Percentiles rank a stretch among this genome's conserved stretches.
Evolutionary conservation across 106 monocot genomes (phyloP).

Genomic region (Narthecium ossifragum): DNA sequence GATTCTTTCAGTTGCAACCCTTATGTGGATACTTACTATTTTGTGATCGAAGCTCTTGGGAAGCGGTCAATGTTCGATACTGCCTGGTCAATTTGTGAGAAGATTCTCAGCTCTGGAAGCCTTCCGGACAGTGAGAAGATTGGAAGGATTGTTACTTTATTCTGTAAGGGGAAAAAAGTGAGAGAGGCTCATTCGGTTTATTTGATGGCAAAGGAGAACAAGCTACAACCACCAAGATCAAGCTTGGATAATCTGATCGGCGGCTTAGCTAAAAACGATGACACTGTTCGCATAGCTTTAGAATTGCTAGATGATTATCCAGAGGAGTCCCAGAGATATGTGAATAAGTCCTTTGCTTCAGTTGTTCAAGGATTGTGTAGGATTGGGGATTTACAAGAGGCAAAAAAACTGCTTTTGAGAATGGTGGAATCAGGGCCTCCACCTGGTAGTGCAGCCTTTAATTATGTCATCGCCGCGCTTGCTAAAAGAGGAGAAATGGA

Average conservation of each 20-base stretch:
- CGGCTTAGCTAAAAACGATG: conserved; percentile 41
- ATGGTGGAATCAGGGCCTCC: conserved; percentile 65
- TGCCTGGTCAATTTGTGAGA: conserved; percentile 70
- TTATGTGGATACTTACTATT: conserved; percentile 56
- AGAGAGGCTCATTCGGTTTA: conserved; percentile 73
- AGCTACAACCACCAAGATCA: conserved; percentile 13
- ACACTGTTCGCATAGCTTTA: conserved; percentile 43
- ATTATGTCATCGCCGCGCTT: conserved; percentile 64
- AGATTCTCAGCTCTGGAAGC: conserved; percentile 61
- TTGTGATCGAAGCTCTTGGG: conserved; percentile 56
- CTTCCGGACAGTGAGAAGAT: conserved; percentile 64
- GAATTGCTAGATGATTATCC: conserved; percentile 60
- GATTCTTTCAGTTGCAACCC: conserved; percentile 52
- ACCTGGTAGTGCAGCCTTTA: conserved; percentile 62
- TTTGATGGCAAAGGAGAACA: conserved; percentile 56
- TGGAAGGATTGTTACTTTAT: conserved; percentile 47
- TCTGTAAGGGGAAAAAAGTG: conserved; percentile 54
- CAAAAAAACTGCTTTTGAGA: conserved; percentile 52
- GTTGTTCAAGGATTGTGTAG: conserved; percentile 68
- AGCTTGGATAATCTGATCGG: conserved; percentile 39
- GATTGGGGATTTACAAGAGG: conserved; percentile 43
- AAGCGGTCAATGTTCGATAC: conserved; percentile 39
- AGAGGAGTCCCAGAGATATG: conserved; percentile 29
- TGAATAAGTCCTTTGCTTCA: conserved; percentile 34
- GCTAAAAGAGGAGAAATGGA: conserved; percentile 73